Evolutionary conservation across 306 rosid genomes (phyloP), one percentile per base, ranked within the genome.

Genomic region (Lagenaria siceraria): DNA sequence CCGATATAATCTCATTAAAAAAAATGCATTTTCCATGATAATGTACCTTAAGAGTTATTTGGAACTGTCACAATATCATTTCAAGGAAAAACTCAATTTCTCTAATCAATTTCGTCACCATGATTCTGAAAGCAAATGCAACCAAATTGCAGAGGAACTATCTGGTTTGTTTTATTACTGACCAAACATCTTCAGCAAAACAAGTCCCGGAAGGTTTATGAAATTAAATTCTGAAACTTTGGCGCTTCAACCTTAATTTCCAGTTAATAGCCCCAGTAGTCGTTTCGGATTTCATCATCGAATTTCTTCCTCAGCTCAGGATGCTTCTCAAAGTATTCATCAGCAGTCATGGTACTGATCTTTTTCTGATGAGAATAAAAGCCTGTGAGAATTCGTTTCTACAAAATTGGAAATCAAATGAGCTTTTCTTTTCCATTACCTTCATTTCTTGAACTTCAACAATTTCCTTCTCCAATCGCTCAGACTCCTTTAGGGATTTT

Each of bases 241-340:
- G 76, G 59, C 6, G 43, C 40, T 72, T 48, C 60, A 72, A 72
- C 76, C 24, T 7, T 27, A 15, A 72, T 17, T 59, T 59, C 52
- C 52, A 40, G 51, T 46, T 87, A 92, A 87, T 96, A 96, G 78
- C 98, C 99, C 96, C 97, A 96, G 88, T 88, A 13, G 80, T 90
- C 97, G 42, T 96, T 90, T 73, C 96, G 87, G 82, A 96, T 96
- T 85, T 96, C 99, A 48, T 92, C 98, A 43, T 96, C 99, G 18
- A 92, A 96, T 77, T 90, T 92, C 88, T 90, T 86, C 90, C 80
- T 92, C 82, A 96, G 86, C 83, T 96, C 98, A 12, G 98, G 98
- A 84, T 92, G 92, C 87, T 89, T 89, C 60, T 54, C 96, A 51
- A 96, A 96, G 92, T 96, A 96, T 54, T 96, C 99, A 17, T 96